These are phyloP conservation scores for Bullera alba DNA, from an alignment of 768 basidiomycete genomes.

Conservation along the genomic window DNA sequence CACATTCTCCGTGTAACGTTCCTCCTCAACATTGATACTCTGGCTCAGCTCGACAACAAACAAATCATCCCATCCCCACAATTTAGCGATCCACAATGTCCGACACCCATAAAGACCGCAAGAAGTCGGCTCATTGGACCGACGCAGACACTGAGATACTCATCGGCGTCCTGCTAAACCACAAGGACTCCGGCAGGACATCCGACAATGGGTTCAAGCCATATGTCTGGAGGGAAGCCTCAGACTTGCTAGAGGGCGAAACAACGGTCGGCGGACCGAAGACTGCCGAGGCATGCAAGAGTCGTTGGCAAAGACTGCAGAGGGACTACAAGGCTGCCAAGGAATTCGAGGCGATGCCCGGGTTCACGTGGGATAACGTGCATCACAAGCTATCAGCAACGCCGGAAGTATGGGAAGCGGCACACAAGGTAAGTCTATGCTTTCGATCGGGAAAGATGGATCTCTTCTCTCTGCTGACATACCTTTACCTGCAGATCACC, in stretches of 20 bases:
- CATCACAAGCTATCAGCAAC: conserved; percentile 13
- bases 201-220: conserved; percentile 36
- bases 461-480: neutral
- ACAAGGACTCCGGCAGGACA: conserved; percentile 30
- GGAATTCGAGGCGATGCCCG: conserved; percentile 30
- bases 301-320: conserved; percentile 34
- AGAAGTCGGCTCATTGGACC: conserved; percentile 33
- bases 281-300: conserved; percentile 38
- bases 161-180: conserved; percentile 16
- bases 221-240: conserved; percentile 28
- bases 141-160: conserved; percentile 28
- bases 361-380: conserved; percentile 22
- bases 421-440: conserved; percentile 19
- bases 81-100: too few species aligned
- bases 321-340: conserved; percentile 29
- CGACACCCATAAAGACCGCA: conserved; percentile 14
- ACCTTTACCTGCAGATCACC: conserved; percentile 5
- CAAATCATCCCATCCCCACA: too few species aligned
- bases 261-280: conserved; percentile 30
- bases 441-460: neutral
- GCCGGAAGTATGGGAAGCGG: conserved; percentile 23
- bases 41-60: too few species aligned
- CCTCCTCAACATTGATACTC: too few species aligned
- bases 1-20: too few species aligned
- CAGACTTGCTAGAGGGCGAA: conserved; percentile 9